Base-by-base conservation (phyloP, 345 rosid genomes). In the Populus alba region DNA sequence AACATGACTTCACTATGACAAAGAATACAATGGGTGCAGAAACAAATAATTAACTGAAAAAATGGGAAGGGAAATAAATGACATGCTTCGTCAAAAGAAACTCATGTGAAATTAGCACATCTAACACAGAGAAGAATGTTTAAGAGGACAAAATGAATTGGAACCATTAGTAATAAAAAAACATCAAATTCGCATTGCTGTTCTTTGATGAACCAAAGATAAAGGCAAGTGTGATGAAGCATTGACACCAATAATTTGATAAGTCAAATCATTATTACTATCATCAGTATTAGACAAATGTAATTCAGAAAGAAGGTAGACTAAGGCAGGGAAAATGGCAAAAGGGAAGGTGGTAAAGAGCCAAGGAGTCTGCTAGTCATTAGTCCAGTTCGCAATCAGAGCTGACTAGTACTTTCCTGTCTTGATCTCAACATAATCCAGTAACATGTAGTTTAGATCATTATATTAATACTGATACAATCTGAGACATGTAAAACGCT, bases 1-100 rank as follows among this genome's bases (percentile, higher is more conserved):
- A 45, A 75, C 67, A 66, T 74, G 12, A 25, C 65, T 22, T 17
- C 8, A 74, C 70, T 7, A n/a, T 39, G 66, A 9, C 55, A 73
- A 13, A 11, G 71, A 67, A 75, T 20, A 65, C 5, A 74, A 55
- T 11, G 65, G n/a, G 55, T 37, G 18, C 35, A 61, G 65, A 18
- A 33, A 9, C 74, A 70, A 16, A 78, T 51, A 27, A 55, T 13
- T 25, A 49, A 43, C 27, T 43, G 31, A 63, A 45, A 61, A 47
- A 17, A 38, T 47, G 31, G 69, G 17, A 7, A 75, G 67, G 61
- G 0, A 73, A 45, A 77, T 12, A 57, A 41, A 59, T 41, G 76
- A 43, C 25, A 49, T 39, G 57, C 61, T 73, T 55, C 39, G 38
- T 66, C 39, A 18, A 81, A 71, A 76, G 70, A 51, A 81, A 59